Evolutionary conservation across 768 basidiomycete genomes (phyloP), one percentile per base, ranked within the genome.

Genomic region (Tylopilus intermedius): DNA sequence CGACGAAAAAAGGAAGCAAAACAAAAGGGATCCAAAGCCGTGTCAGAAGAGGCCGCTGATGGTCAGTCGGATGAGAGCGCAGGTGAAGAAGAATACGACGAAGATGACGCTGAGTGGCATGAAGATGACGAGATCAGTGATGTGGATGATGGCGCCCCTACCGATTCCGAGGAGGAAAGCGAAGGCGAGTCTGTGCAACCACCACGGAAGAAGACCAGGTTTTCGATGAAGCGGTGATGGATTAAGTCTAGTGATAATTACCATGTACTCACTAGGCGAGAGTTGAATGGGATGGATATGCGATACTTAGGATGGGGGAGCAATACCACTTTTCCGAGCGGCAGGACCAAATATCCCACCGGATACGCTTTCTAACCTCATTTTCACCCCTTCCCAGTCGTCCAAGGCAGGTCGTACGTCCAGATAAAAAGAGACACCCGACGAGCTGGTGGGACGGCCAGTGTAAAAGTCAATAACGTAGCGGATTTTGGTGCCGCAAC

Each of bases 391-490:
- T 63, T 95, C 94, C 91, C 89, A 95, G 58, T 76, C 90, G 65
- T 98, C 95, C 45, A 98, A 67, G 8, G 96, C 95, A 1, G 96
- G 96, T 40, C 96, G 80, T 15, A 89, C 93, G 61, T 99, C 96
- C 24, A 99, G 80, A 71, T 85, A 95, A 71, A 99, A 98, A 0
- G 93, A 90, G 13, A 90, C 70, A 51, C 81, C 78, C 1, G 74
- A 62, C 10, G 80, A 61, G 11, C 69, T 73, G 24, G 73, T 62
- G 42, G 68, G 73, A 32, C 82, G 82, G 15, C 95, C 95, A 3
- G 90, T 88, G 74, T 99, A 99, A 71, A 98, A 99, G 72, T 99
- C 96, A 62, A 99, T 96, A 54, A 99, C 83, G 73, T 99, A 99
- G 47, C 95, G 85, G 66, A 93, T 77, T 52, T 82, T 83, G 8